A percentile compares a stretch with the other conserved stretches of the same genome.
phyloP scores from a whole-genome alignment of 257 asterid genomes.

The Solanum appendiculatum region DNA sequence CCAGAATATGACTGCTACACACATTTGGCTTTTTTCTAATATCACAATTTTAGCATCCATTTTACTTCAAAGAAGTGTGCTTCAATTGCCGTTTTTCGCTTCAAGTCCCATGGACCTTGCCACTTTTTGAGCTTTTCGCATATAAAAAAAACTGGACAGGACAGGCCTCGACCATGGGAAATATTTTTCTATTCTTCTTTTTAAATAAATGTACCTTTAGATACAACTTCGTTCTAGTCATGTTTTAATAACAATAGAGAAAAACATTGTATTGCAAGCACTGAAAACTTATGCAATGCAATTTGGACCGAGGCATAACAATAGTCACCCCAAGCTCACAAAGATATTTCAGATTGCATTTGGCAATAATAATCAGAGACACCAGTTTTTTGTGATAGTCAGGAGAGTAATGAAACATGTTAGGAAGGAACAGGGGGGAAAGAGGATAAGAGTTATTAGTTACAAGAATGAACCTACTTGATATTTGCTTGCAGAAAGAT shows the following conservation, averaged over 20 bases:
- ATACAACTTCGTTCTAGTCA: background rate
- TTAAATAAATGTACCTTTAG: background rate
- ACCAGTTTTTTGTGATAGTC: background rate
- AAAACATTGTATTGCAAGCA: background rate
- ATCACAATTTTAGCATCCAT: background rate
- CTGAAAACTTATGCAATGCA: background rate
- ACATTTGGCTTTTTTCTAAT: background rate
- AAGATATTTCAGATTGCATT: background rate
- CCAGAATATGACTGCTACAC: background rate
- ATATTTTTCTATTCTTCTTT: background rate
- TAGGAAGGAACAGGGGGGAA: background rate
- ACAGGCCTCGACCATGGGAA: background rate
- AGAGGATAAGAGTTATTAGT: background rate
- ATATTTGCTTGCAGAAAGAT: slow-evolving; percentile 83
- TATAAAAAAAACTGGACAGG: background rate
- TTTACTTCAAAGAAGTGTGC: background rate
- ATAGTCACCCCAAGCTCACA: background rate
- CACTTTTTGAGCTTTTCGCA: background rate
- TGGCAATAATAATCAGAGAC: background rate
- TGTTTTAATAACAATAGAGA: background rate
- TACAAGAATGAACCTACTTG: slow-evolving; percentile 44
- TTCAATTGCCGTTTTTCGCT: background rate
- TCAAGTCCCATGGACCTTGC: background rate
- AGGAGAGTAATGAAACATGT: background rate
- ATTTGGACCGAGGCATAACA: background rate